Evolutionary conservation across 2,329 filamentous ascomycete genomes (phyloP).

Genomic region (Xylaria sp.): DNA sequence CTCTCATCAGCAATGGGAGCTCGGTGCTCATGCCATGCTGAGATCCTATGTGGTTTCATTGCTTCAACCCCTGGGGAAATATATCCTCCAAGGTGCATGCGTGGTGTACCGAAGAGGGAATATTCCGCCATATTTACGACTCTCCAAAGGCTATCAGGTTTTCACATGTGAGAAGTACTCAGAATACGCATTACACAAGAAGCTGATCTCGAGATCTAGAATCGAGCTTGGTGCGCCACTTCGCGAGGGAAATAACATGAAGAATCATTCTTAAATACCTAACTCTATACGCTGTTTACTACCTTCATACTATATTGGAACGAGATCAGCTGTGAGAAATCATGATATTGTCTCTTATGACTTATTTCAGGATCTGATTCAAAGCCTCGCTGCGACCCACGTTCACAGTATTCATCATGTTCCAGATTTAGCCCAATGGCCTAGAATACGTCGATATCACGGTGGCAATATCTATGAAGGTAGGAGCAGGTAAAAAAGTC

Average conservation of each 20-base stretch:
- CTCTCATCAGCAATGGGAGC: background rate
- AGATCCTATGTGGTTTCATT: conserved; percentile 5
- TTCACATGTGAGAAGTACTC: background rate
- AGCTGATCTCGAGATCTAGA: background rate
- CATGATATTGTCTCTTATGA: background rate
- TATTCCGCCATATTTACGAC: conserved; percentile 2
- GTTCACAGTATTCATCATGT: conserved; percentile 4
- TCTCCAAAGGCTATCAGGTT: background rate
- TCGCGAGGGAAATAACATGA: background rate
- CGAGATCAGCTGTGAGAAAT: background rate
- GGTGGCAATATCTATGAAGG: conserved; percentile 4
- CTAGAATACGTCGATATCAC: background rate
- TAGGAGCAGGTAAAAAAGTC: conserved; percentile 12
- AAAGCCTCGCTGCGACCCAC: background rate
- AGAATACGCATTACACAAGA: too few species aligned
- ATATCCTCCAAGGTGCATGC: background rate
- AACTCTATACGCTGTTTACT: background rate
- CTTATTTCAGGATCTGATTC: background rate
- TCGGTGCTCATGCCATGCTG: conserved; percentile 7
- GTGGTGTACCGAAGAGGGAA: background rate
- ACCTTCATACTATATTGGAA: background rate
- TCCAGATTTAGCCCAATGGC: conserved; percentile 2
- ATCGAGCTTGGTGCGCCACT: background rate
- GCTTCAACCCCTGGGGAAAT: background rate
- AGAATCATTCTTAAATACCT: background rate